A percentile compares a stretch with the other conserved stretches of the same genome.
Conservation (phyloP, 192 early-diverging fungal species). For the Diversispora eburnea region DNA sequence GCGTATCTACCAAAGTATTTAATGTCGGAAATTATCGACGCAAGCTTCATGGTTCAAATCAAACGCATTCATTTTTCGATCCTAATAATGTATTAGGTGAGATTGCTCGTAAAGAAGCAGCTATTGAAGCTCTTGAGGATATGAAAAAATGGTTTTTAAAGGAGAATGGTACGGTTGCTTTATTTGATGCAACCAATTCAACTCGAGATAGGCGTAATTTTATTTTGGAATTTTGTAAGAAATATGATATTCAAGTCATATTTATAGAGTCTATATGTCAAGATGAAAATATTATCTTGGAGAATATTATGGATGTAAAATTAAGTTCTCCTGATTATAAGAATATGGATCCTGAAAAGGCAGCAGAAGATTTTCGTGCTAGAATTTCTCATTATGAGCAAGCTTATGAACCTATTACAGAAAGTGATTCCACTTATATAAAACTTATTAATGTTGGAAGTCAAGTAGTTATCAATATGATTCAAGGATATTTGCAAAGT, state of each 20-base stretch:
- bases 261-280: slow-evolving; percentile 97
- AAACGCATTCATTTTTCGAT: slow-evolving; percentile 88
- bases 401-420: slow-evolving; percentile 85
- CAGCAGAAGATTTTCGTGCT: slow-evolving; percentile 87
- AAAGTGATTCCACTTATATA: slow-evolving; percentile 76
- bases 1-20: slow-evolving; percentile 90
- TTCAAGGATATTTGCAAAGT: slow-evolving; percentile 93
- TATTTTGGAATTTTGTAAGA: slow-evolving; percentile 67
- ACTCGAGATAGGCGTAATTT: slow-evolving; percentile 75
- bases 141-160: slow-evolving; percentile 90
- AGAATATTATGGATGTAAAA: slow-evolving; percentile 96
- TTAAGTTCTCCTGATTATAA: slow-evolving; percentile 92
- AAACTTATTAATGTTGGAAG: slow-evolving; percentile 94
- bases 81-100: slow-evolving; percentile 71
- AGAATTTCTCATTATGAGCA: slow-evolving; percentile 91
- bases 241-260: slow-evolving; percentile 82
- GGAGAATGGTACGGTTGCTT: slow-evolving; percentile 77
- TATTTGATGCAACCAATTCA: slow-evolving; percentile 99
- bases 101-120: slow-evolving; percentile 74
- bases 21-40: slow-evolving; percentile 99
- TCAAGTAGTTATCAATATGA: slow-evolving; percentile 89
- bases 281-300: slow-evolving; percentile 78
- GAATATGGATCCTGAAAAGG: slow-evolving; percentile 78
- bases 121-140: slow-evolving; percentile 79
- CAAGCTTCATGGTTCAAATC: slow-evolving; percentile 76